These are phyloP conservation scores for Xylariaceae sp. DNA, from an alignment of 2,329 filamentous ascomycete species.

Conservation along the genomic window DNA sequence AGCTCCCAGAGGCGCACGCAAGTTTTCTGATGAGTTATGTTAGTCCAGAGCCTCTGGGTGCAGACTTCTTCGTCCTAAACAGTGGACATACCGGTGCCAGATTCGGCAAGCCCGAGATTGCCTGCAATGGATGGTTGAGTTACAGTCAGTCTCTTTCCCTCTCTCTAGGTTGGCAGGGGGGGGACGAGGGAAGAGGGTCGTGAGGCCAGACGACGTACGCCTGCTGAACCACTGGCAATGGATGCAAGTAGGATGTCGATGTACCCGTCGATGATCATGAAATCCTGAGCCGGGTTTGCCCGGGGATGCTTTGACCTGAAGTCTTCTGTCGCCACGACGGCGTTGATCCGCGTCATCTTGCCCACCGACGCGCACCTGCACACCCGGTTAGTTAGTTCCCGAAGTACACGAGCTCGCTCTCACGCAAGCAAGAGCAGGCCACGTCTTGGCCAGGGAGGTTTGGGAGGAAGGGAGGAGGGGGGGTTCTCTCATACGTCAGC, in stretches of 20 bases:
- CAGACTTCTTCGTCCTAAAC: neutral
- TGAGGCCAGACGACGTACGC: slow-evolving; percentile 5
- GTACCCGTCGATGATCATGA: slow-evolving; percentile 11
- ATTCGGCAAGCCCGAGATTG: slow-evolving; percentile 2
- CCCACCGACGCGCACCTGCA: slow-evolving; percentile 40
- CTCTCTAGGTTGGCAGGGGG: no score
- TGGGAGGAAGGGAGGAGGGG: no score
- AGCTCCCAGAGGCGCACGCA: slow-evolving; percentile 6
- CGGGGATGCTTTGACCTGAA: slow-evolving; percentile 6
- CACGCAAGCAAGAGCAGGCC: no score
- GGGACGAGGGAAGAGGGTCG: neutral
- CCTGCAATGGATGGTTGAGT: no score
- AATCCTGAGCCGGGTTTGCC: slow-evolving; percentile 4
- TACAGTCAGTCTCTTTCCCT: no score
- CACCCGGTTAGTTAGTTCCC: no score
- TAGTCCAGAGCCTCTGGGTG: neutral
- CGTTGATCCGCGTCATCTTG: slow-evolving; percentile 35
- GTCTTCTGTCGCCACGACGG: slow-evolving; percentile 6
- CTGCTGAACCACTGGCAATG: slow-evolving; percentile 9
- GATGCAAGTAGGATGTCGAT: slow-evolving; percentile 12
- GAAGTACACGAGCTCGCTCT: no score
- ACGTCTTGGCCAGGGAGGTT: no score
- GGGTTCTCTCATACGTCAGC: neutral
- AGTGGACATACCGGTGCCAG: slow-evolving; percentile 1
- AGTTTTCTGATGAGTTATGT: slow-evolving; percentile 1